Base-by-base conservation (phyloP, 352 stramenopile genomes). In the Paralagenidium karlingii region DNA sequence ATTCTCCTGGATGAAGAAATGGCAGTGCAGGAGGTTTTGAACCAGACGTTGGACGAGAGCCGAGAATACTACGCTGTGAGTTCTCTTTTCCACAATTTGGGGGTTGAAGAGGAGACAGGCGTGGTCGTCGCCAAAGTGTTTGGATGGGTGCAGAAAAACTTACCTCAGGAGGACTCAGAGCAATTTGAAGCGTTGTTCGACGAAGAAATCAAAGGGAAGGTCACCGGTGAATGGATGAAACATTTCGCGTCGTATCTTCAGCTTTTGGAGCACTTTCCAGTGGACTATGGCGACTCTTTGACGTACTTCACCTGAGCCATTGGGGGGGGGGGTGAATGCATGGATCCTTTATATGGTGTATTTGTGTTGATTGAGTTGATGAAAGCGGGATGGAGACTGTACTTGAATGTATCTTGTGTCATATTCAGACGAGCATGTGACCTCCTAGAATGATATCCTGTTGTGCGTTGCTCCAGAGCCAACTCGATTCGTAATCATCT, bases 211-310 rank as follows among this genome's bases (percentile, higher is more conserved):
- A 58, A 76, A 34, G 51, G 76, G 51, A 58, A 51, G 25, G 53
- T 84, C 24, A 65, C 64, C 2, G 70, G 70, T 39, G 63, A 78
- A 34, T 84, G 70, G 70, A 81, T 84, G 65, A 62, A 66, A 15
- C 50, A 66, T 29, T 84, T 82, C 37, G 70, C 67, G 27, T 49
- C 59, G 34, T 79, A 79, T 20, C 44, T 84, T 28, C 62, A 78
- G 38, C 51, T 73, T 25, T 49, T 84, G 34, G 70, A 84, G 45
- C 56, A 71, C 47, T 82, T 84, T 33, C 67, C 63, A 3, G 64
- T 78, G 34, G 69, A 68, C 32, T 74, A 67, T 29, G 65, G 80
- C 41, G 60, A 55, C 18, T 63, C 65, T 12, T 50, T 79, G 43
- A 64, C 66, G 27, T 84, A 67, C 56, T 80, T 79, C 53, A 82